Evolutionary conservation across 1,139 yeast genomes (phyloP).

Genomic region (Insectozyma bohioensis): DNA sequence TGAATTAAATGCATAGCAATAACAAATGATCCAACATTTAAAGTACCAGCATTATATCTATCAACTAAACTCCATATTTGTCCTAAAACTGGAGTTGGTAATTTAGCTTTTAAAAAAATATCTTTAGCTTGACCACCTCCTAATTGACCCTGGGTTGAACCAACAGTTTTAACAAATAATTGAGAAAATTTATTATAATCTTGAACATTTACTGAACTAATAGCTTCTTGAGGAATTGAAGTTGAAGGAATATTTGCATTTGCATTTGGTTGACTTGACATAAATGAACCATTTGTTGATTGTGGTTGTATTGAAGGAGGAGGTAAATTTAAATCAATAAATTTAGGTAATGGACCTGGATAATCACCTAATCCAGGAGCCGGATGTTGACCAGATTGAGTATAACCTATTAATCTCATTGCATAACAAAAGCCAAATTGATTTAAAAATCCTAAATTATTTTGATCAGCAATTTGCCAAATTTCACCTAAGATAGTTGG

Average conservation of each 20-base stretch:
- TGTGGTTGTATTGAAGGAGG: constrained; percentile 31
- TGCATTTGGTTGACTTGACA: constrained; percentile 50
- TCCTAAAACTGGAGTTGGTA: constrained; percentile 74
- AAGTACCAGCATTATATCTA: constrained; percentile 66
- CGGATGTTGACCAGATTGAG: constrained; percentile 71
- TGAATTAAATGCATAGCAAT: constrained; percentile 96
- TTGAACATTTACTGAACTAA: constrained; percentile 62
- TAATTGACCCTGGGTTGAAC: constrained; percentile 45
- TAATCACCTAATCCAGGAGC: constrained; percentile 50
- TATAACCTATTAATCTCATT: constrained; percentile 84
- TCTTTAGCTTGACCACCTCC: constrained; percentile 78
- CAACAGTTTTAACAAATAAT: constrained; percentile 75
- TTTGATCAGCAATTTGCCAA: constrained; percentile 89
- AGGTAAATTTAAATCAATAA: constrained; percentile 36
- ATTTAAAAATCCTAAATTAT: constrained; percentile 81
- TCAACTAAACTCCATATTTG: constrained; percentile 91
- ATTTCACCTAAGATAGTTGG: constrained; percentile 81
- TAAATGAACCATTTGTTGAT: constrained; percentile 40
- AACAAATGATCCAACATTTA: constrained; percentile 72
- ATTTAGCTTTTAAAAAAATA: constrained; percentile 83
- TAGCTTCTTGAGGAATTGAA: constrained; percentile 34
- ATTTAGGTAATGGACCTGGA: constrained; percentile 60
- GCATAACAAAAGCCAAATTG: constrained; percentile 83
- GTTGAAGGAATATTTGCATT: constrained; percentile 34
- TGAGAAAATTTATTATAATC: constrained; percentile 74